These are phyloP conservation scores for Fusarium secorum DNA, from an alignment of 2,329 filamentous ascomycete species.

Conservation along the genomic window DNA sequence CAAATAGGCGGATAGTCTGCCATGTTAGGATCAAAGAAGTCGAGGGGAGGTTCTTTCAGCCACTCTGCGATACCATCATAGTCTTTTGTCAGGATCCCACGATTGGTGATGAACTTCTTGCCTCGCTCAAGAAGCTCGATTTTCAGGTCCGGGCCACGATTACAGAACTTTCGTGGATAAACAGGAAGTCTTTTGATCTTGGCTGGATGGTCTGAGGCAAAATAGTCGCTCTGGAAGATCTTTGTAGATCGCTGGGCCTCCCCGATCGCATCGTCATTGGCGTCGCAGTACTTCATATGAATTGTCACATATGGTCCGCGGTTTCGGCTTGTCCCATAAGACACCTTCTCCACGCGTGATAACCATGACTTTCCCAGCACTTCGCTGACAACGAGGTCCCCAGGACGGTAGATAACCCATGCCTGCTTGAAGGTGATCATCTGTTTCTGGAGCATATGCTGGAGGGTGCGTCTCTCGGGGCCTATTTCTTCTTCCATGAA, in stretches of 20 bases:
- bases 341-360: not conserved
- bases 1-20: not conserved
- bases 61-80: not conserved
- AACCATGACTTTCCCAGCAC: not conserved
- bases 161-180: not conserved
- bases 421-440: not conserved
- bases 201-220: not conserved
- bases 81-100: not conserved
- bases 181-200: not conserved
- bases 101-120: not conserved
- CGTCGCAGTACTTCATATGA: not conserved
- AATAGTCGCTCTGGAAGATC: not conserved
- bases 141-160: not conserved
- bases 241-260: not conserved
- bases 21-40: not conserved
- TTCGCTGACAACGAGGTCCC: not conserved
- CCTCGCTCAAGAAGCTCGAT: not conserved
- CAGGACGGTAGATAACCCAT: not conserved
- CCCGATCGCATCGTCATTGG: not conserved
- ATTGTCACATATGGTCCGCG: not conserved
- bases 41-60: not conserved
- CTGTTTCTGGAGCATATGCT: not conserved
- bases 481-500: not conserved
- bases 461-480: not conserved
- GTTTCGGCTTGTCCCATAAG: not conserved